phyloP scores from a whole-genome alignment of 257 asterid genomes.

The Anisodus acutangulus region DNA sequence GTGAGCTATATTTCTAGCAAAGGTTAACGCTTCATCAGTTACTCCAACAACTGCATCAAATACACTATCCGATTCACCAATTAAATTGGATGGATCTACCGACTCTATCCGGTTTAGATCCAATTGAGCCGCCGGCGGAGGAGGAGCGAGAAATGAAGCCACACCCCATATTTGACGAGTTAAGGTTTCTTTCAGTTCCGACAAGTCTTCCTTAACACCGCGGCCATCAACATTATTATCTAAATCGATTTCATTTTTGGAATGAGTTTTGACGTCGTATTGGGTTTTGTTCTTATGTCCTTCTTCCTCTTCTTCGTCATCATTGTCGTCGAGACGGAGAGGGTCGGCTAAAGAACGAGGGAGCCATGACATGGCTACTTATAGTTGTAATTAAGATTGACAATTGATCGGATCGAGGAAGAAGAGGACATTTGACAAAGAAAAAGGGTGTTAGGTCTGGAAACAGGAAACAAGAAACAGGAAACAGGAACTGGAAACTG shows the following conservation, averaged over 20 bases:
- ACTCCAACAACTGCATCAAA: conserved; percentile 70
- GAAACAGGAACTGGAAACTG: no score
- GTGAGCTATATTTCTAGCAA: conserved; percentile 89
- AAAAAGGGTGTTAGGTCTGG: neutral
- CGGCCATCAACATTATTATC: conserved; percentile 47
- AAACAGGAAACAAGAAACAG: no score
- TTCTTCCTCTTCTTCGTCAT: conserved; percentile 41
- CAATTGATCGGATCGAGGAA: conserved; percentile 29
- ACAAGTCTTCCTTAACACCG: conserved; percentile 82
- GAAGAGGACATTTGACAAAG: conserved; percentile 6
- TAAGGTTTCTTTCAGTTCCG: conserved; percentile 76
- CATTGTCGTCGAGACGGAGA: conserved; percentile 45
- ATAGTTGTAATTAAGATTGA: conserved; percentile 34
- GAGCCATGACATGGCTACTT: conserved; percentile 52
- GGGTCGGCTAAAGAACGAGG: conserved; percentile 79
- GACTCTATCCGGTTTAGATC: conserved; percentile 35
- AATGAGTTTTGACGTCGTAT: neutral
- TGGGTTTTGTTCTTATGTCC: conserved; percentile 34
- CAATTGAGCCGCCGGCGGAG: conserved; percentile 42
- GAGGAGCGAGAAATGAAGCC: conserved; percentile 83
- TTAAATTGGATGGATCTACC: neutral
- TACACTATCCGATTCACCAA: conserved; percentile 31
- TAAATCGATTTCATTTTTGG: conserved; percentile 39
- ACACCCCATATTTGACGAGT: conserved; percentile 91
- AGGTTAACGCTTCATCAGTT: conserved; percentile 83